Conservation (phyloP, 2,329 filamentous ascomycete genomes). For the Ophiostoma tasmaniense region DNA sequence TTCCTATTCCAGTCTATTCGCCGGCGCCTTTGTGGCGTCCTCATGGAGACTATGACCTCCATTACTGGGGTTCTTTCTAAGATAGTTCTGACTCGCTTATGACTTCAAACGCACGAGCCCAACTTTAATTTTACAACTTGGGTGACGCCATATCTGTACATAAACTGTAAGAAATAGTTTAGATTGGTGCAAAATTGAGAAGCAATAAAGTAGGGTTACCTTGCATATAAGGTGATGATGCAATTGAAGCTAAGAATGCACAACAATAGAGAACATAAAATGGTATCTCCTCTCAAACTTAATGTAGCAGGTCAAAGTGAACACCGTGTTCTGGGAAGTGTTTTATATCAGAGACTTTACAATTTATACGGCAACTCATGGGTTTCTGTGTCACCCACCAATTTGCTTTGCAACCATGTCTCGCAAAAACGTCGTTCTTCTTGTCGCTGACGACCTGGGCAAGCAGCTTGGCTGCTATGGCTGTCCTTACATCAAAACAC, state of each 20-base stretch:
- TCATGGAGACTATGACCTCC: slow-evolving; percentile 3
- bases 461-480: slow-evolving; percentile 13
- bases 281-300: neutral
- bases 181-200: neutral
- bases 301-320: neutral
- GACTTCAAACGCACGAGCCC: neutral
- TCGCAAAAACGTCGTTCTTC: slow-evolving; percentile 17
- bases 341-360: neutral
- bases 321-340: neutral
- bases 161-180: neutral
- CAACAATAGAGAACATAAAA: neutral
- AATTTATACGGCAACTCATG: neutral
- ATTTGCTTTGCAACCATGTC: neutral
- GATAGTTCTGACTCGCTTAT: neutral
- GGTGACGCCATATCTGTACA: neutral
- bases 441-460: neutral
- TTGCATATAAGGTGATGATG: neutral
- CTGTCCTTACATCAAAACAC: slow-evolving; percentile 27
- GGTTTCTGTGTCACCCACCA: neutral
- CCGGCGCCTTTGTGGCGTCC: neutral
- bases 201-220: neutral
- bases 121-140: neutral
- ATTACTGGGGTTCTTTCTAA: slow-evolving; percentile 3
- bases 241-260: slow-evolving; percentile 5
- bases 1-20: neutral